Percentiles rank a stretch among this genome's conserved stretches.
phyloP scores from a whole-genome alignment of 768 basidiomycete species.

The Hypholoma fasciculare region DNA sequence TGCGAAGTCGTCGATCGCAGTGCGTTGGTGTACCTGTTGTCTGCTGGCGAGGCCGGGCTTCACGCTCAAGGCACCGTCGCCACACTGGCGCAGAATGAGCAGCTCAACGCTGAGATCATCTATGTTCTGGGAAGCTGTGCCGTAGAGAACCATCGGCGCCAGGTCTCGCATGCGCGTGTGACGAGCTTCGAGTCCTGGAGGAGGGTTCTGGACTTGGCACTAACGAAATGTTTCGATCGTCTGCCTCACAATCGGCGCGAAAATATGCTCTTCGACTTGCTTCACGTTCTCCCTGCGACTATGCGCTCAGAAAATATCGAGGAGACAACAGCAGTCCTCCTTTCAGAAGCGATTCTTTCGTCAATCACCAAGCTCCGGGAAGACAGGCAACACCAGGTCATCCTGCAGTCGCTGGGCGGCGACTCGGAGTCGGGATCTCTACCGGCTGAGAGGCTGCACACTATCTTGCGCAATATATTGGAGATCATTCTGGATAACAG shows the following conservation, averaged over 20 bases:
- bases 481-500: constrained; percentile 77
- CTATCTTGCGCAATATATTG: constrained; percentile 71
- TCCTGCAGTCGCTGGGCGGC: constrained; percentile 64
- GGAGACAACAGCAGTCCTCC: constrained; percentile 73
- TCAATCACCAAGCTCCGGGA: constrained; percentile 88
- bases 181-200: constrained; percentile 84
- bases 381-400: constrained; percentile 69
- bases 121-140: constrained; percentile 85
- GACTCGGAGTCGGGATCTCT: constrained; percentile 66
- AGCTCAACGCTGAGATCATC: constrained; percentile 63
- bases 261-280: constrained; percentile 86
- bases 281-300: constrained; percentile 75
- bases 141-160: constrained; percentile 85
- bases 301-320: constrained; percentile 66
- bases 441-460: constrained; percentile 77
- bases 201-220: constrained; percentile 76
- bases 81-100: constrained; percentile 61
- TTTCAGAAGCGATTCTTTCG: constrained; percentile 82
- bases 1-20: constrained; percentile 83
- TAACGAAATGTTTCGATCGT: constrained; percentile 84
- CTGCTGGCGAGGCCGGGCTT: constrained; percentile 55
- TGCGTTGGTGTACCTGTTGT: constrained; percentile 70
- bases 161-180: constrained; percentile 70
- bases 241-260: constrained; percentile 83
- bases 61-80: constrained; percentile 69